phyloP scores from a whole-genome alignment of 2,329 filamentous ascomycete species.

The Talaromyces sp. region DNA sequence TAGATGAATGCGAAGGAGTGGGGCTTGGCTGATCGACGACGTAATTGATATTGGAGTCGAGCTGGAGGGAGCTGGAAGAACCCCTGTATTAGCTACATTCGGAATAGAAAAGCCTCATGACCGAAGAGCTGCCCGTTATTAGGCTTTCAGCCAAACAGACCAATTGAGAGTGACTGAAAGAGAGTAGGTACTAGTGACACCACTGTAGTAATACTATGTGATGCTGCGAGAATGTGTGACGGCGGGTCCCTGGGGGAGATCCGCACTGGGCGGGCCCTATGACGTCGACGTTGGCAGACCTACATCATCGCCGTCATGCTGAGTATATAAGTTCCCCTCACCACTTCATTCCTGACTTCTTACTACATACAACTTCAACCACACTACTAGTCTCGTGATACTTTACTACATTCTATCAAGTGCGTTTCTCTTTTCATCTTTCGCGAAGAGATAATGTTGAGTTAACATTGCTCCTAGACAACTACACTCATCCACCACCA shows the following conservation, averaged over 20 bases:
- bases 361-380: background rate
- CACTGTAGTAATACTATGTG: background rate
- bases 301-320: slow-evolving; percentile 17
- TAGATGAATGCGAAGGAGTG: background rate
- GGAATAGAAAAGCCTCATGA: background rate
- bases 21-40: slow-evolving; percentile 1
- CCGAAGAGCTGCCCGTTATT: background rate
- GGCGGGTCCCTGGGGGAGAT: slow-evolving; percentile 17
- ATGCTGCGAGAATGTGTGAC: background rate
- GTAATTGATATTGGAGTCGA: slow-evolving; percentile 11
- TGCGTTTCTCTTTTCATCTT: background rate
- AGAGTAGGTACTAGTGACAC: background rate
- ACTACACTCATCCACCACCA: background rate
- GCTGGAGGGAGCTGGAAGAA: background rate
- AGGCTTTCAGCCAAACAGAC: background rate
- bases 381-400: background rate
- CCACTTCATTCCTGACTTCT: background rate
- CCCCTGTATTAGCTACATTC: background rate
- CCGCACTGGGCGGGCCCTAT: slow-evolving; percentile 16
- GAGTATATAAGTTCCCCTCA: slow-evolving; percentile 4
- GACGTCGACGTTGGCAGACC: slow-evolving; percentile 20
- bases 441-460: background rate
- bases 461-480: background rate
- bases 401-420: background rate
- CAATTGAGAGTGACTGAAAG: background rate